Evolutionary conservation across 1,284 basidiomycete genomes (phyloP), one percentile per base, ranked within the genome.

Genomic region (Irpex rosettiformis): DNA sequence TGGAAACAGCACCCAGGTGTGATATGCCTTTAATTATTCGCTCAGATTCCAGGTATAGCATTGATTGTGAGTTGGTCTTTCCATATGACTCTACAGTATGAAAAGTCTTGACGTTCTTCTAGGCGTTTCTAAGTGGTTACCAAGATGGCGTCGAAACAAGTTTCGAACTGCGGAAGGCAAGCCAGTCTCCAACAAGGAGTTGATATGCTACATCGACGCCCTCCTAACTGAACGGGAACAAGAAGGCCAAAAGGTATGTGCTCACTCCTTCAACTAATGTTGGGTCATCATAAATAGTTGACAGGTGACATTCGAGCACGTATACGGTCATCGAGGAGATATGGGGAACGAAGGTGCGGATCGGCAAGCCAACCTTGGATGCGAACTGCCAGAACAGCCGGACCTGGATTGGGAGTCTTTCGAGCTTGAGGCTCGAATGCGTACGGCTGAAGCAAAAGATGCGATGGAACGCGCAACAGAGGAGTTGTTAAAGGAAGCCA

Each of bases 341-440:
- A 72, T 72, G 56, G 93, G 93, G 1, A 94, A 94, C 68, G 91
- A 93, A 59, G 85, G 82, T 56, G 93, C 91, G 1, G 93, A 94
- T 70, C 64, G 61, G 25, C 77, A 86, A 59, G 91, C 90, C 5
- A 86, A 84, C 60, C 40, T 72, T 3, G 90, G 91, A 1, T 71
- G 78, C 5, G 58, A 65, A 6, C 58, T 77, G 45, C 74, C 78
- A 0, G 61, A 54, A 18, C 58, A 73, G 1, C 65, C 67, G 2
- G 88, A 90, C 48, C 74, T 77, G 33, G 78, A 89, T 62, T 91
- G 88, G 88, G 73, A 67, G 0, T 61, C 62, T 28, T 61, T 69
- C 22, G 55, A 58, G 43, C 29, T 13, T 18, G 45, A 45, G 47
- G 33, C 54, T 10, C 28, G 22, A 4, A 11, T 75, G 71, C 54